Evolutionary conservation across 495 filamentous ascomycete genomes (phyloP), one percentile per base, ranked within the genome.

Genomic region (Amphirosellinia nigrospora): DNA sequence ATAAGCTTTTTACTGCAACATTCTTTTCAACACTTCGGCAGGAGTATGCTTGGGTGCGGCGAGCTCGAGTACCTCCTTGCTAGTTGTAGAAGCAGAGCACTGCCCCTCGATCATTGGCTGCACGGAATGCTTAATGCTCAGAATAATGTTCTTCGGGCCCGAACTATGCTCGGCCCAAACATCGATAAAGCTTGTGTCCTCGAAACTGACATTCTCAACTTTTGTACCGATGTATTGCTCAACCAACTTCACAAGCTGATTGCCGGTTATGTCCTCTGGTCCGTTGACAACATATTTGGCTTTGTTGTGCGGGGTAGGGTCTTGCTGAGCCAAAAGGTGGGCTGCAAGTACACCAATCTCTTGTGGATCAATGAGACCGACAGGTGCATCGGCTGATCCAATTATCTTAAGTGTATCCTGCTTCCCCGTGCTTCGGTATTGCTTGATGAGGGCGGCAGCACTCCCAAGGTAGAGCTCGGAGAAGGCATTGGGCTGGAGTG

Each of bases 401-500:
- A 83, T 52, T 38, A 72, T 4, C 5, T 67, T 50, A 2, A 74
- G 64, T 15, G 74, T 73, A 9, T 71, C 73, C 72, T 83, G 80
- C 65, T 81, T 65, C 48, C 83, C 80, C 15, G 83, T 83, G 41
- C 75, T 69, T 41, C 79, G 80, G 62, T 77, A 81, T 23, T 81
- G 19, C 69, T 80, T 80, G 63, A 74, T 66, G 4, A 70, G 23
- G 23, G 75, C 78, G 32, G 58, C 81, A 0, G 80, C 78, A n/a
- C 71, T 19, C 11, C 41, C 36, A 1, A 85, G 64, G 23, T 41
- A 66, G 15, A 79, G 23, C 9, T 23, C 41, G 36, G 75, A 45
- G 66, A 85, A 85, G 60, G 78, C 8, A 55, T 84, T 84, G 0
- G 83, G 78, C 69, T 83, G 83, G 21, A 85, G 79, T 0, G 83